Conservation (phyloP, 2,329 filamentous ascomycete genomes). For the Bipolaris sorokiniana region DNA sequence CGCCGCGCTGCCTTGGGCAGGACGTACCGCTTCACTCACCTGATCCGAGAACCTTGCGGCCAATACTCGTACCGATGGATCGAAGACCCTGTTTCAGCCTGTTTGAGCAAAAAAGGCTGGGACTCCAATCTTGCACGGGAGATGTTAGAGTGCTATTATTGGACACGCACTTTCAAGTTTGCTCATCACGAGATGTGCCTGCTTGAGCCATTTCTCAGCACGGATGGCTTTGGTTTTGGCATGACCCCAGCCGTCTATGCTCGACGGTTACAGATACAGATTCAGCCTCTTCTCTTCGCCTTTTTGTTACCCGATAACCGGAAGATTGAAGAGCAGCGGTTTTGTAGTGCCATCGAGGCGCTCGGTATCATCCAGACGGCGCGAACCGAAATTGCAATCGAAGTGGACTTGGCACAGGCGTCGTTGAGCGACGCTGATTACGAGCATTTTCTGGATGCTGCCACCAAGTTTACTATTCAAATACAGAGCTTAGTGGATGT, state of each 20-base stretch:
- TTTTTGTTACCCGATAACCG: conserved; percentile 12
- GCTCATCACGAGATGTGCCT: conserved; percentile 23
- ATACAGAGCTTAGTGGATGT: conserved; percentile 2
- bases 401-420: conserved; percentile 13
- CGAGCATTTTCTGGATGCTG: conserved; percentile 5
- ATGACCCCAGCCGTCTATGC: conserved; percentile 19
- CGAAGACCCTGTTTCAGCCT: conserved; percentile 20
- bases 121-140: conserved; percentile 18
- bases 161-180: conserved; percentile 29
- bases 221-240: conserved; percentile 17
- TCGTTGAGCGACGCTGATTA: conserved; percentile 8
- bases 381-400: conserved; percentile 13
- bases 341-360: conserved; percentile 7
- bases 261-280: conserved; percentile 20
- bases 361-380: conserved; percentile 11
- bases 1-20: conserved; percentile 10
- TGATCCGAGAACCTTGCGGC: conserved; percentile 21
- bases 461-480: conserved; percentile 1
- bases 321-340: conserved; percentile 11
- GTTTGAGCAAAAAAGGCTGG: conserved; percentile 3
- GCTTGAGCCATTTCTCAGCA: conserved; percentile 19
- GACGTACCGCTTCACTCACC: conserved; percentile 7
- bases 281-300: conserved; percentile 18
- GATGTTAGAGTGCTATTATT: conserved; percentile 29
- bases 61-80: conserved; percentile 26